Percentiles rank a stretch among this genome's conserved stretches.
These are phyloP conservation scores for Pseudogymnoascus sp. DNA, from an alignment of 2,329 filamentous ascomycete species.

Conservation along the genomic window DNA sequence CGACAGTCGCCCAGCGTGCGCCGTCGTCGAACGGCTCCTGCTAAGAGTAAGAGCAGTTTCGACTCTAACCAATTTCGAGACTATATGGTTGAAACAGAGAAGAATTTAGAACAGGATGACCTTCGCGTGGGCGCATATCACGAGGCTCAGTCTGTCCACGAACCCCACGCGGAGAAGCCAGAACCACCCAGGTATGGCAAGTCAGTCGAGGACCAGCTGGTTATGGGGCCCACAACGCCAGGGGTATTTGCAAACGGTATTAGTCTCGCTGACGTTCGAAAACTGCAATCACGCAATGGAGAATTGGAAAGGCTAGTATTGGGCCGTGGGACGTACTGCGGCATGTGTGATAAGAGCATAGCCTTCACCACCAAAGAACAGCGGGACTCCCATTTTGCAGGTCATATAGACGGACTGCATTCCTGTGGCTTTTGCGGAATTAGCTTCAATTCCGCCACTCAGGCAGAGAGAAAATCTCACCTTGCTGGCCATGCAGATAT, in stretches of 20 bases:
- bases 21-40: not conserved
- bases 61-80: not conserved
- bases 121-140: not conserved
- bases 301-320: not conserved
- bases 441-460: not conserved
- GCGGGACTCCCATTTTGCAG: not conserved
- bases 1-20: not conserved
- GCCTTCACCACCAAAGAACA: not conserved
- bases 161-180: not conserved
- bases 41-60: not conserved
- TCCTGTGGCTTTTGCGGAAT: not conserved
- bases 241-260: not conserved
- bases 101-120: not conserved
- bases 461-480: not conserved
- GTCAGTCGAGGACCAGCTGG: not conserved
- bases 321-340: not conserved
- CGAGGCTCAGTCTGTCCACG: not conserved
- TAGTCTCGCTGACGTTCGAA: not conserved
- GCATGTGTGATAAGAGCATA: conserved; percentile 3
- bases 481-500: not conserved
- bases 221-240: not conserved
- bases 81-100: not conserved
- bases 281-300: not conserved
- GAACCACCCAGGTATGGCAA: not conserved
- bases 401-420: not conserved